A percentile compares a stretch with the other conserved stretches of the same genome.
phyloP scores from a whole-genome alignment of 495 filamentous ascomycete genomes.

The Melanomma pulvis-pyrius region DNA sequence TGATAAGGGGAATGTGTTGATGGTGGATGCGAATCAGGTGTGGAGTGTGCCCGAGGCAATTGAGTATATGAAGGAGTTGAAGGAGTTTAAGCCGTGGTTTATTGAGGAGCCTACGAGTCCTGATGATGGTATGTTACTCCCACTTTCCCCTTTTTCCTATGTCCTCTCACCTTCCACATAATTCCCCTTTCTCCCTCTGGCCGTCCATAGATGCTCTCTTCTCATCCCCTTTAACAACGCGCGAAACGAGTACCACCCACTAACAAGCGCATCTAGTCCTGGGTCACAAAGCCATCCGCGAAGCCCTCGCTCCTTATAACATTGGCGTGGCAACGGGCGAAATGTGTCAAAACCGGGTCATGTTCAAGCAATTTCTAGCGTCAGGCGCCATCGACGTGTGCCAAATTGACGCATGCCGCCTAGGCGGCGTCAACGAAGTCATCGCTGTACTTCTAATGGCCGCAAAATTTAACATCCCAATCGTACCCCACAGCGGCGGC shows the following conservation, averaged over 20 bases:
- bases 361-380: slow-evolving; percentile 90
- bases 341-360: slow-evolving; percentile 94
- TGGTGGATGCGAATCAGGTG: slow-evolving; percentile 96
- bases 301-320: slow-evolving; percentile 71
- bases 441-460: slow-evolving; percentile 89
- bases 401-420: slow-evolving; percentile 88
- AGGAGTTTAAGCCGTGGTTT: slow-evolving; percentile 90
- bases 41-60: slow-evolving; percentile 94
- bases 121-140: slow-evolving; percentile 59
- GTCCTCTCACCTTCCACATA: not conserved
- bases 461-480: slow-evolving; percentile 78
- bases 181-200: not conserved
- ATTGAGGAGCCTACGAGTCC: slow-evolving; percentile 97
- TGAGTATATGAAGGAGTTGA: slow-evolving; percentile 79
- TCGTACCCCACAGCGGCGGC: slow-evolving; percentile 87
- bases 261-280: slow-evolving; percentile 53
- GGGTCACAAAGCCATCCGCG: slow-evolving; percentile 80
- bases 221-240: too few species aligned
- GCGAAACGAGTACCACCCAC: too few species aligned
- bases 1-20: slow-evolving; percentile 82
- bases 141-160: not conserved
- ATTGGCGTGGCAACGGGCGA: slow-evolving; percentile 92
- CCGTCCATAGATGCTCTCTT: too few species aligned
- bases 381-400: slow-evolving; percentile 81
- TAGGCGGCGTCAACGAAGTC: slow-evolving; percentile 92